Conservation (phyloP, 2,329 filamentous ascomycete species). For the Verticillium klebahnii region DNA sequence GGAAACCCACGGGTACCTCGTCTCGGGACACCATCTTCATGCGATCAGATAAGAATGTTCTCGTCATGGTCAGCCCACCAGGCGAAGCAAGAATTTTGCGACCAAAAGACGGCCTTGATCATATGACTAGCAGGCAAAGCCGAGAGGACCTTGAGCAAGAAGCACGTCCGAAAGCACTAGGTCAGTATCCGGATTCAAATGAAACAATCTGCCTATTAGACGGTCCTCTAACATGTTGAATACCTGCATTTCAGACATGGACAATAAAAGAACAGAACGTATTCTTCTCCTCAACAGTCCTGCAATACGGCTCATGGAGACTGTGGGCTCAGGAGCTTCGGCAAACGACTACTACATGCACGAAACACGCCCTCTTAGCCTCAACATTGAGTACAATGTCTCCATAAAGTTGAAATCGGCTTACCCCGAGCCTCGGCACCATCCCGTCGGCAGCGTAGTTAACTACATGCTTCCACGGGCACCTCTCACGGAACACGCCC, state of each 20-base stretch:
- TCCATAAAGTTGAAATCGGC: not conserved
- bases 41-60: not conserved
- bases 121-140: not conserved
- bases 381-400: not conserved
- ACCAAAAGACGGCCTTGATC: too few relatives aligned
- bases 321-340: not conserved
- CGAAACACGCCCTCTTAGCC: not conserved
- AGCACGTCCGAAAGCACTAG: not conserved
- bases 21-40: not conserved
- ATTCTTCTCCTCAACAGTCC: not conserved
- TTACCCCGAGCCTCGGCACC: not conserved
- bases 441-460: not conserved
- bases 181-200: not conserved
- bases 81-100: not conserved
- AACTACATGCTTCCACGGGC: not conserved
- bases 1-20: not conserved
- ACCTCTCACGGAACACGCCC: not conserved
- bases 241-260: not conserved
- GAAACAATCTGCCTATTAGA: not conserved
- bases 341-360: not conserved
- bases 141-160: not conserved
- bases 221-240: not conserved
- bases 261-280: not conserved
- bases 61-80: not conserved
- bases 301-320: not conserved